Conservation (phyloP, 2,329 filamentous ascomycete genomes). For the Cordyceps pruinosa region DNA sequence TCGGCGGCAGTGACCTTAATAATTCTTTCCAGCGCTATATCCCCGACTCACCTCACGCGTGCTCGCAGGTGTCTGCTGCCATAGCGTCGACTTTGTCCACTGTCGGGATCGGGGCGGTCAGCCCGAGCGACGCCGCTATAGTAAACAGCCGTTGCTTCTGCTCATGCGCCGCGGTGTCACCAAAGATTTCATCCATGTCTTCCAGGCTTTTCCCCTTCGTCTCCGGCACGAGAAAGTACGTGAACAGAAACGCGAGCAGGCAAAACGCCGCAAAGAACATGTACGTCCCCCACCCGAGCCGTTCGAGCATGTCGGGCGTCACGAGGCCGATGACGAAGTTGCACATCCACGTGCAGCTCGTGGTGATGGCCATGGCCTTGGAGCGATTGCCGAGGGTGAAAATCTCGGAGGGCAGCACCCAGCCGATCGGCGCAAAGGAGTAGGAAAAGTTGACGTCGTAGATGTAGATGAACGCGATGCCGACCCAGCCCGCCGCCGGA, state of each 20-base stretch:
- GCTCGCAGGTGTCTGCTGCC: not conserved
- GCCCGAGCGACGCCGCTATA: slow-evolving; percentile 22
- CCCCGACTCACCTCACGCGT: not conserved
- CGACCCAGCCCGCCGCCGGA: slow-evolving; percentile 40
- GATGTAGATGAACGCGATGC: slow-evolving; percentile 60
- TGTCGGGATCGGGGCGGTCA: slow-evolving; percentile 18
- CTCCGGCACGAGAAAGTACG: slow-evolving; percentile 50
- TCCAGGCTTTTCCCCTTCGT: slow-evolving; percentile 49
- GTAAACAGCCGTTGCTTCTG: slow-evolving; percentile 24
- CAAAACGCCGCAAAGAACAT: slow-evolving; percentile 54
- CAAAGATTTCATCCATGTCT: slow-evolving; percentile 47
- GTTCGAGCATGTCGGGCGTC: slow-evolving; percentile 43
- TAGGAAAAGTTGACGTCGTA: slow-evolving; percentile 57
- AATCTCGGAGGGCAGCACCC: slow-evolving; percentile 60
- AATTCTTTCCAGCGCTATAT: not conserved
- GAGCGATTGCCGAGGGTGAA: slow-evolving; percentile 51
- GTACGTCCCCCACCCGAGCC: slow-evolving; percentile 46
- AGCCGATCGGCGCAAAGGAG: slow-evolving; percentile 56
- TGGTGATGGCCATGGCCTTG: slow-evolving; percentile 54
- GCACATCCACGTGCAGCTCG: slow-evolving; percentile 37
- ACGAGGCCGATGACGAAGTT: slow-evolving; percentile 31
- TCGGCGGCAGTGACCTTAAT: no score
- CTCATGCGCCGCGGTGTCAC: slow-evolving; percentile 30
- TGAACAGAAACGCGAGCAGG: slow-evolving; percentile 41
- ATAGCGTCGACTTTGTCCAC: slow-evolving; percentile 15